phyloP scores from a whole-genome alignment of 768 basidiomycete species.

The Russula emetica region DNA sequence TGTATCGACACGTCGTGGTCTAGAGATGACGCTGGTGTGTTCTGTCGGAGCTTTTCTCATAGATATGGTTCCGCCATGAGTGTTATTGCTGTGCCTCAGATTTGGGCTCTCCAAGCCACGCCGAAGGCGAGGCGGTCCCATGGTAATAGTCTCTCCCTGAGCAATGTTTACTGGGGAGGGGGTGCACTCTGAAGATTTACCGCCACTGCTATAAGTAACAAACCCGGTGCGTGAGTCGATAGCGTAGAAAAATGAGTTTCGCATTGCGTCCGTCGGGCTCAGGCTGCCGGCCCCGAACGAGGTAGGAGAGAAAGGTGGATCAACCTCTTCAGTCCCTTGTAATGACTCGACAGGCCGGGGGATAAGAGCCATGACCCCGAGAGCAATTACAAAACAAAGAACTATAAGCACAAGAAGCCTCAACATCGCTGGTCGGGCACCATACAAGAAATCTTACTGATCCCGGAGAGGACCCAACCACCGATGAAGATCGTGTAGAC shows the following conservation, averaged over 20 bases:
- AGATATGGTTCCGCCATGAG: not conserved
- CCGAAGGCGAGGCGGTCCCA: not conserved
- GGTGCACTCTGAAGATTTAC: not conserved
- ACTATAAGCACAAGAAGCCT: conserved; percentile 7
- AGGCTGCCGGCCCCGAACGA: conserved; percentile 9
- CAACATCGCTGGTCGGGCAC: not conserved
- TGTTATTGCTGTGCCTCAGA: not conserved
- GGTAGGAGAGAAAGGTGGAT: not conserved
- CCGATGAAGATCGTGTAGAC: conserved; percentile 14
- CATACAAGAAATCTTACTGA: conserved; percentile 4
- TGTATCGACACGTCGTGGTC: not conserved
- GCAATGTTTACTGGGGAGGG: not conserved
- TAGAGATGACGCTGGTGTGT: not conserved
- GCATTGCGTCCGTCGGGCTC: not conserved
- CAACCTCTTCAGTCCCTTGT: not conserved
- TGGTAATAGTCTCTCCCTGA: not conserved
- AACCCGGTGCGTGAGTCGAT: conserved; percentile 15
- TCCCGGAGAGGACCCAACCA: conserved; percentile 20
- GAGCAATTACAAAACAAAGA: conserved; percentile 8
- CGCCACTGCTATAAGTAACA: not conserved
- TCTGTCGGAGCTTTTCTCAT: not conserved
- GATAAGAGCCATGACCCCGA: conserved; percentile 16
- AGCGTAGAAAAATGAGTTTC: not conserved
- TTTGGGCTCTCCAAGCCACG: not conserved
- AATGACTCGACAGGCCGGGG: conserved; percentile 17